Evolutionary conservation across 352 stramenopile species (phyloP), one percentile per base, ranked within the genome.

Genomic region (Phytophthora fragariae): DNA sequence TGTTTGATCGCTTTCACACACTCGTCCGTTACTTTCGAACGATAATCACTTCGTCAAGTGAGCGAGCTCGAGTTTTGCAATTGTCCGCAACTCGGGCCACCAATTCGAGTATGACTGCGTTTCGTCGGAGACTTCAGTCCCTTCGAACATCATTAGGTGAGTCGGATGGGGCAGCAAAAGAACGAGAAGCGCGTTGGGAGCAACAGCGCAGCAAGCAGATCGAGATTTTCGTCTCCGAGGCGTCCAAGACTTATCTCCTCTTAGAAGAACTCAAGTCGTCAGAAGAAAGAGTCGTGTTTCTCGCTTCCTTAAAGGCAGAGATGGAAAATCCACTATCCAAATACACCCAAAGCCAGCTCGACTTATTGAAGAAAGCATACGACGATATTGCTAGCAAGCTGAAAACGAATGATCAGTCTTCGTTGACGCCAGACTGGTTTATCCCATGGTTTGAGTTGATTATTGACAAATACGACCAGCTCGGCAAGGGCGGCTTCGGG

Each of bases 401-500:
- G 3, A 1, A 62, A 0, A 27, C n/a, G 10, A 19, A 39, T 10
- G 57, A 53, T 61, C 31, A 50, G 33, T 49, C 33, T 2, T 6
- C 33, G 2, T 9, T 62, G n/a, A 50, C 56, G 8, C 56, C 56
- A 9, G 35, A 50, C 21, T 62, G 56, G 56, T 52, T 62, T 35
- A 62, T 62, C 11, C 56, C 56, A 12, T 62, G 35, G 56, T 62
- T 39, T 8, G 56, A 62, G n/a, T 35, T 62, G 21, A 37, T 62
- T 11, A 14, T 52, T 14, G 56, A 62, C 12, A 47, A 52, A 12
- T 5, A 21, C n/a, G n/a, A 17, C 15, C 1, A 1, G 5, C 9
- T 62, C 1, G 56, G 56, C 5, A 5, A 2, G 6, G 56, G 56
- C 2, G 56, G 56, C 5, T 62, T 27, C 17, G 56, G 56, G 0